Conservation (phyloP, 306 rosid genomes). For the Pterocarpus santalinus region DNA sequence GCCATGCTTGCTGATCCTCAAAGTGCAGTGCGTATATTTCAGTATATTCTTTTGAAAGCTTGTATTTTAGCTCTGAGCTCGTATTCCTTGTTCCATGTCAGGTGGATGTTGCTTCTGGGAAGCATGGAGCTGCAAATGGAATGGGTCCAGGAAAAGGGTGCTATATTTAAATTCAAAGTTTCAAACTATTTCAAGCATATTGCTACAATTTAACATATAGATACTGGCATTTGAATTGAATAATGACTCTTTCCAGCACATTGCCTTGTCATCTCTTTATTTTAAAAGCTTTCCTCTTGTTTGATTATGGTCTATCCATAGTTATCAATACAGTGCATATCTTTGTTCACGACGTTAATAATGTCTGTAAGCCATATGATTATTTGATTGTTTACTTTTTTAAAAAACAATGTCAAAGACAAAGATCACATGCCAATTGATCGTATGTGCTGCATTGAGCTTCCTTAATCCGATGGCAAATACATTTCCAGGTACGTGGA, state of each 20-base stretch:
- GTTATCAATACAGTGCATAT: conserved; percentile 11
- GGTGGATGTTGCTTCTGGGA: conserved; percentile 89
- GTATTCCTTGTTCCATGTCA: conserved; percentile 46
- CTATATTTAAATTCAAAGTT: conserved; percentile 31
- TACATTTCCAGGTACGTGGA: conserved; percentile 80
- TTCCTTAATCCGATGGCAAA: conserved; percentile 35
- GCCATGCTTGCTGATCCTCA: conserved; percentile 99
- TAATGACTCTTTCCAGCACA: conserved; percentile 18
- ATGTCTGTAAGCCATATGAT: neutral
- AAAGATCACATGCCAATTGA: neutral
- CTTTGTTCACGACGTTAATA: conserved; percentile 13
- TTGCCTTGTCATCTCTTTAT: neutral
- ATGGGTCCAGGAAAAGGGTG: conserved; percentile 95
- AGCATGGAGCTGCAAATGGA: conserved; percentile 83
- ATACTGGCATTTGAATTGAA: conserved; percentile 36
- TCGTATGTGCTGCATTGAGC: conserved; percentile 11
- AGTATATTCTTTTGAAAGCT: neutral
- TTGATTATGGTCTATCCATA: conserved; percentile 24
- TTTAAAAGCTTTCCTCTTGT: neutral
- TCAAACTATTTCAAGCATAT: conserved; percentile 12
- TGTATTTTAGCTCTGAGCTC: conserved; percentile 24
- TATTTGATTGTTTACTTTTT: conserved; percentile 10
- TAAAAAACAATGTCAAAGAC: conserved; percentile 6
- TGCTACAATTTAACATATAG: conserved; percentile 26
- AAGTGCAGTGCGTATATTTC: conserved; percentile 84